A percentile compares a stretch with the other conserved stretches of the same genome.
These are phyloP conservation scores for Blastocystis sp. DNA, from an alignment of 352 stramenopile species.

Conservation along the genomic window DNA sequence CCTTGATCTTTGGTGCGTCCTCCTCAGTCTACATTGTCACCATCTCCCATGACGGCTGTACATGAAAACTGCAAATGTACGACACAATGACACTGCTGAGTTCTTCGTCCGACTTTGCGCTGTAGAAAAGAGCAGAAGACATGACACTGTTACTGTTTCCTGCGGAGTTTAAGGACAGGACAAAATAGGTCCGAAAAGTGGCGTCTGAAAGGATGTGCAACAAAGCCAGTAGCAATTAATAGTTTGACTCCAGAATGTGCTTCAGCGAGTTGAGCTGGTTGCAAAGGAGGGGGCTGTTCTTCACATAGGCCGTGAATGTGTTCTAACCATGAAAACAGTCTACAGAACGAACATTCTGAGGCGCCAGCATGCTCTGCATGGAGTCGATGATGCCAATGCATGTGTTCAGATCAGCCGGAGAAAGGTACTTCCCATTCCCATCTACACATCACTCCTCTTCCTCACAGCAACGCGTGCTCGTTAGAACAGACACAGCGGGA, in stretches of 20 bases:
- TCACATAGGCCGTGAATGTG: no score
- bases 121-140: slow-evolving; percentile 60
- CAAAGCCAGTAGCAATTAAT: no score
- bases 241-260: no score
- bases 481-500: background rate
- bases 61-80: slow-evolving; percentile 46
- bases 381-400: background rate
- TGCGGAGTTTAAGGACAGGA: background rate
- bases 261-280: no score
- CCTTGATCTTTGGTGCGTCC: slow-evolving; percentile 7
- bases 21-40: slow-evolving; percentile 35
- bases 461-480: background rate
- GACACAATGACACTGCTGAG: slow-evolving; percentile 38
- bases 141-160: background rate
- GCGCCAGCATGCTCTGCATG: background rate
- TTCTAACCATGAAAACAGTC: no score
- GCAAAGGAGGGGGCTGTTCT: no score
- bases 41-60: background rate
- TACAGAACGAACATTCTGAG: background rate
- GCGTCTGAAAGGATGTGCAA: no score
- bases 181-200: background rate
- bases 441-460: background rate
- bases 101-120: slow-evolving; percentile 24
- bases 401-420: background rate
- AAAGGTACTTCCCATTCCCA: background rate